Percentiles rank a stretch among this genome's conserved stretches.
phyloP scores from a whole-genome alignment of 805 yeast species.

The Lachancea nothofagi region DNA sequence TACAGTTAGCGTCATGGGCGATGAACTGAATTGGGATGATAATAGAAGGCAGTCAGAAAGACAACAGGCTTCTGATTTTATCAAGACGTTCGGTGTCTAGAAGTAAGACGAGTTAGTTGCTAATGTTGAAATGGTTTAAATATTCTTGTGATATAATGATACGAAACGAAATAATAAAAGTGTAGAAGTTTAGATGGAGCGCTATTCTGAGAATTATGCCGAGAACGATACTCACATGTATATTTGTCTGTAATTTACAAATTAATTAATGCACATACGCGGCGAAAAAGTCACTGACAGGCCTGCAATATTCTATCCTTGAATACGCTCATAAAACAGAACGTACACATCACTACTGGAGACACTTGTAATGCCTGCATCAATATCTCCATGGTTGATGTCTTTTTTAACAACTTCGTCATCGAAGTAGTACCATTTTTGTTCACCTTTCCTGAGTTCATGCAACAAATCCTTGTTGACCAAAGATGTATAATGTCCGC shows the following conservation, averaged over 20 bases:
- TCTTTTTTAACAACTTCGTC: constrained; percentile 53
- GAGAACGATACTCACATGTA: no score
- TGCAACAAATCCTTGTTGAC: constrained; percentile 45
- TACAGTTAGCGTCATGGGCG: constrained; percentile 80
- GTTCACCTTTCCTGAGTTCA: constrained; percentile 29
- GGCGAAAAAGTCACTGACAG: no score
- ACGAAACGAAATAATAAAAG: not conserved
- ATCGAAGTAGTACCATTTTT: constrained; percentile 70
- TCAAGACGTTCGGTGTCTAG: constrained; percentile 55
- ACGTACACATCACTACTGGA: constrained; percentile 62
- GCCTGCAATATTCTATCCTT: no score
- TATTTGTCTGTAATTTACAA: no score
- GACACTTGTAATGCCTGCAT: constrained; percentile 34
- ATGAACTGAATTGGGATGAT: constrained; percentile 68
- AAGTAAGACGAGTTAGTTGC: not conserved
- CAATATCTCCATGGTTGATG: constrained; percentile 43
- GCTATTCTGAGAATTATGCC: no score
- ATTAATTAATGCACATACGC: no score
- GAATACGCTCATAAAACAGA: constrained; percentile 51
- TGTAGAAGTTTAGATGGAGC: not conserved
- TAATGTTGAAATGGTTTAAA: not conserved
- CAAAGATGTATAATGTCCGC: constrained; percentile 73
- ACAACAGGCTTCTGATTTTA: constrained; percentile 47
- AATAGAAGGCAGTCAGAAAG: constrained; percentile 50
- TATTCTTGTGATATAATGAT: constrained; percentile 4